Percentiles rank a stretch among this genome's conserved stretches.
phyloP scores from a whole-genome alignment of 345 rosid genomes.

The Gynandropsis gynandra region DNA sequence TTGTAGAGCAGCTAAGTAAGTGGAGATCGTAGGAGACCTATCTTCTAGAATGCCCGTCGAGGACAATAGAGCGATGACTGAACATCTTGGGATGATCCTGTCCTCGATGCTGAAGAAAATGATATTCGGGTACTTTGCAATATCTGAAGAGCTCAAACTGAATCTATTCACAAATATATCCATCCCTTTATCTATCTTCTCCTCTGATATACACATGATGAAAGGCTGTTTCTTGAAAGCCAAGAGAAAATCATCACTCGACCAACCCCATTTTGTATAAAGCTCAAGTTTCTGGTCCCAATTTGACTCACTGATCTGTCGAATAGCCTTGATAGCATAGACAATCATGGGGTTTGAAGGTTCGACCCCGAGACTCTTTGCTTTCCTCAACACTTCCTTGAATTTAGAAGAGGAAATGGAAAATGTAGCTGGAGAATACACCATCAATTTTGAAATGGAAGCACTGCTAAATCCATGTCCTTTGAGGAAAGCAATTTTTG shows the following conservation, averaged over 20 bases:
- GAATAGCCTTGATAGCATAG: constrained; percentile 22
- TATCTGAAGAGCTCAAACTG: constrained; percentile 18
- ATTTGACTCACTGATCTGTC: too few species aligned
- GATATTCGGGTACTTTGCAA: constrained; percentile 13
- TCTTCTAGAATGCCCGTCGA: constrained; percentile 22
- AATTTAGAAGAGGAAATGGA: constrained; percentile 13
- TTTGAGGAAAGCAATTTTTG: constrained; percentile 15
- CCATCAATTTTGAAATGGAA: constrained; percentile 13
- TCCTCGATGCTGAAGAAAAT: constrained; percentile 27
- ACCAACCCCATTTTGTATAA: too few species aligned
- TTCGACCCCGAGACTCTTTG: constrained; percentile 27
- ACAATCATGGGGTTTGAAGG: too few species aligned
- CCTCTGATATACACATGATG: constrained; percentile 24
- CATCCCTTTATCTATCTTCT: constrained; percentile 25
- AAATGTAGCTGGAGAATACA: constrained; percentile 8
- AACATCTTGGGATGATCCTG: too few species aligned
- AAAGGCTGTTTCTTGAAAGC: constrained; percentile 24
- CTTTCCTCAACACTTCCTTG: constrained; percentile 13
- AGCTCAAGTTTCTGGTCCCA: too few species aligned
- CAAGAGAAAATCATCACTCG: background rate
- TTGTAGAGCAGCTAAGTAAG: too few species aligned
- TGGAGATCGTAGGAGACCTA: too few species aligned
- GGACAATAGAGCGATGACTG: constrained; percentile 10
- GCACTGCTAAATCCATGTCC: constrained; percentile 21
- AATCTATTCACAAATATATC: constrained; percentile 30